Base-by-base conservation (phyloP, 306 rosid genomes). In the Quercus alba region DNA sequence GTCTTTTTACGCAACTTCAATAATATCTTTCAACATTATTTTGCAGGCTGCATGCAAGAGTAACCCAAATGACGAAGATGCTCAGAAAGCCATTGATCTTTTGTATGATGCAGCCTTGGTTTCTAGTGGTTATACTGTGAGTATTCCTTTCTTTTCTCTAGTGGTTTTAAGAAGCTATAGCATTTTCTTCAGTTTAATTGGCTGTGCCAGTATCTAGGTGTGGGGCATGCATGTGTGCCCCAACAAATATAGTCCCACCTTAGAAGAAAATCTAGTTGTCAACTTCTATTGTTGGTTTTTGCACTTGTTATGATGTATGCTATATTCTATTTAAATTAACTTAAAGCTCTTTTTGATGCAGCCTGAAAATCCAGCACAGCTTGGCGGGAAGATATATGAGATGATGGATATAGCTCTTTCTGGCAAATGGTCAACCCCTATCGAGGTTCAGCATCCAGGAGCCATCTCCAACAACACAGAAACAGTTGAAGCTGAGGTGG, bases 291-390 rank as follows among this genome's bases (percentile, higher is more conserved):
- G 26, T 17, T 64, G 2, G 26, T 8, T 4, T 7, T 23, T 33
- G 56, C 6, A 4, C 1, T 26, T 14, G 35, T 44, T 71, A 44
- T 14, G 59, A 23, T 21, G 6, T 70, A 25, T 31, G 31, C 35
- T 1, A 56, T 28, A 6, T 17, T 56, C 21, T 11, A 74, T 26
- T 31, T 49, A 33, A 68, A 20, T 72, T 38, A 72, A 38, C 38
- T 33, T 49, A 49, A 63, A 71, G 77, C 51, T 44, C 21, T 68
- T 82, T 68, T 82, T 78, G 61, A 64, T 84, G 90, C 92, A 96
- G 99, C 99, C 99, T 56, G 98, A 96, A 33, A 91, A 96, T 88
- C 99, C 99, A 69, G 97, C 99, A 63, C 89, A 89, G 83, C 96
- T 96, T 70, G 97, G 97, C 26, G 97, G 97, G 63, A 96, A 93